phyloP scores from a whole-genome alignment of 164 flowering plant genomes.

The Vitis rupestris region DNA sequence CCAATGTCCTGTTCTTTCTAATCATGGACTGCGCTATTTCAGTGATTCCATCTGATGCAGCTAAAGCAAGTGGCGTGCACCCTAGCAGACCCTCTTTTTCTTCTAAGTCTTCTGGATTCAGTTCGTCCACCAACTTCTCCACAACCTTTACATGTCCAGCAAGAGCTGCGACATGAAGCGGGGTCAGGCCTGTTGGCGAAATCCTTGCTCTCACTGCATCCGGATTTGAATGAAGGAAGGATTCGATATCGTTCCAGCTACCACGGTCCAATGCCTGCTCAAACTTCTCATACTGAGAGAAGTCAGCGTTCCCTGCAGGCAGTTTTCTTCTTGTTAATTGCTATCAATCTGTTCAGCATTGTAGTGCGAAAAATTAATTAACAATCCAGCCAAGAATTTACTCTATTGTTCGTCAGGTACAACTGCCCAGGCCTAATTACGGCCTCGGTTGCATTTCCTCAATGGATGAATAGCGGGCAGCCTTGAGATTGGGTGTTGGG shows the following conservation, averaged over 20 bases:
- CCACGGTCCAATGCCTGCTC: not conserved
- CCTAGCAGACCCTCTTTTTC: not conserved
- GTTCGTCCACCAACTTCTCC: not conserved
- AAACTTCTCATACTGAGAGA: not conserved
- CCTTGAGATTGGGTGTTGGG: too few species aligned
- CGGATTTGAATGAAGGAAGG: not conserved
- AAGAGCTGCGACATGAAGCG: constrained; percentile 2
- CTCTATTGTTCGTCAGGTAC: too few species aligned
- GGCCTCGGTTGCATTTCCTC: too few species aligned
- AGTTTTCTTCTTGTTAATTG: too few species aligned
- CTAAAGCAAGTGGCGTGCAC: not conserved
- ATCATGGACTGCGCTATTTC: constrained; percentile 2
- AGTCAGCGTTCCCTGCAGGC: too few species aligned
- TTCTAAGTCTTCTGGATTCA: not conserved
- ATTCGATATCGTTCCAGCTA: not conserved
- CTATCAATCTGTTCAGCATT: too few species aligned
- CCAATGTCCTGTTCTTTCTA: not conserved
- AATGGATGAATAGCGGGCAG: too few species aligned
- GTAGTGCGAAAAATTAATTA: too few species aligned
- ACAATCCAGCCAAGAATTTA: too few species aligned
- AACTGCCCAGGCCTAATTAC: too few species aligned
- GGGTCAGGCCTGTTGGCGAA: not conserved
- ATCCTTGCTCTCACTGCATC: not conserved
- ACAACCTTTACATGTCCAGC: not conserved
- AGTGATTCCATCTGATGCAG: not conserved